Percentiles rank a stretch among this genome's conserved stretches.
phyloP scores from a whole-genome alignment of 1,139 yeast species.

The Protomyces lactucae-debilis region DNA sequence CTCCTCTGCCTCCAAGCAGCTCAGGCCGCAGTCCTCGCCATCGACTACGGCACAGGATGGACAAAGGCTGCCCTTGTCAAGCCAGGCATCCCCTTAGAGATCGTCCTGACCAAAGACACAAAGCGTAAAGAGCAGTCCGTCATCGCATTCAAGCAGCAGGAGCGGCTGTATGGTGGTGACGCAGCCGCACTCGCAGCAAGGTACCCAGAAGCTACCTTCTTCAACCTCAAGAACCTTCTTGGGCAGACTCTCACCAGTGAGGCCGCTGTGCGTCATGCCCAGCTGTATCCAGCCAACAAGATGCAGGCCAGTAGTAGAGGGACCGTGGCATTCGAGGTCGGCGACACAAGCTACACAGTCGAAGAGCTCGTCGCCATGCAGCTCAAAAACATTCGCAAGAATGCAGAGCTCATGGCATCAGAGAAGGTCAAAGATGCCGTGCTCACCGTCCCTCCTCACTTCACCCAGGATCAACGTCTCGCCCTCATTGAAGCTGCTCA shows the following conservation, averaged over 20 bases:
- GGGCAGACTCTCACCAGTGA: slow-evolving; percentile 53
- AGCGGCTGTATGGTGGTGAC: slow-evolving; percentile 73
- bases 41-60: slow-evolving; percentile 85
- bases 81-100: slow-evolving; percentile 82
- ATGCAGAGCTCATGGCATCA: slow-evolving; percentile 56
- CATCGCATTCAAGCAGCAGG: slow-evolving; percentile 56
- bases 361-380: slow-evolving; percentile 88
- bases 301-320: neutral
- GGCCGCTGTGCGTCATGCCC: slow-evolving; percentile 46
- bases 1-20: neutral
- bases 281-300: slow-evolving; percentile 55
- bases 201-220: slow-evolving; percentile 64
- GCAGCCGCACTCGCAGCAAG: slow-evolving; percentile 52
- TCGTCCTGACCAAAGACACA: slow-evolving; percentile 82
- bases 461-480: slow-evolving; percentile 58
- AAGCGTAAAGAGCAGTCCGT: slow-evolving; percentile 86
- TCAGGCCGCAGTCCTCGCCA: slow-evolving; percentile 66
- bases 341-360: slow-evolving; percentile 50
- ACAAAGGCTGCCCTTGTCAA: slow-evolving; percentile 86
- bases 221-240: slow-evolving; percentile 63
- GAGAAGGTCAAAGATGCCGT: slow-evolving; percentile 59
- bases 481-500: slow-evolving; percentile 70
- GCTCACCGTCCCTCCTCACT: slow-evolving; percentile 72
- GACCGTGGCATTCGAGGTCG: slow-evolving; percentile 50
- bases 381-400: slow-evolving; percentile 56